Evolutionary conservation across 352 stramenopile genomes (phyloP).

Genomic region (Pythium brachiatum): DNA sequence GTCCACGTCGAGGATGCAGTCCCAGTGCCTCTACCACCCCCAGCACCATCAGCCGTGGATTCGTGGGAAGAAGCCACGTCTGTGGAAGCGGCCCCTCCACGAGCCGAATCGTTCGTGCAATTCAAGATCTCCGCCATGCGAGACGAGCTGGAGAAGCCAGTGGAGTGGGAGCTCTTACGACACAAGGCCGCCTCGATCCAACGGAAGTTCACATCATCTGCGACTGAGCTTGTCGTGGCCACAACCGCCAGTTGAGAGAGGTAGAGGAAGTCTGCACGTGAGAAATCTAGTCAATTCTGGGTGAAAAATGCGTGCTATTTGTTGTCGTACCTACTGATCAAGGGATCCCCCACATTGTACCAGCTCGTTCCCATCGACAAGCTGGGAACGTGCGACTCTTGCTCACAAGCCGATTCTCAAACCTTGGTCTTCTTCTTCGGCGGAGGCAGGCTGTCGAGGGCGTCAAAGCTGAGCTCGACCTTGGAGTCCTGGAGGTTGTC

Average conservation of each 20-base stretch:
- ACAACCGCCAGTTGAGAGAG: not conserved
- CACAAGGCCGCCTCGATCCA: slow-evolving; percentile 6
- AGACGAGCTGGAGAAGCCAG: slow-evolving; percentile 6
- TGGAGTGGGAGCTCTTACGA: not conserved
- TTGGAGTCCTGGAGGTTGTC: slow-evolving; percentile 83
- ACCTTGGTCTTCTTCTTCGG: slow-evolving; percentile 87
- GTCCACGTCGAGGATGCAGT: slow-evolving; percentile 30
- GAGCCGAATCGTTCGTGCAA: not conserved
- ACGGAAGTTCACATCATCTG: not conserved
- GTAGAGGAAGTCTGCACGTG: not conserved
- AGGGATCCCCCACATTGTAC: not conserved
- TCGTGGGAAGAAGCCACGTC: slow-evolving; percentile 6
- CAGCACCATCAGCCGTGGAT: not conserved
- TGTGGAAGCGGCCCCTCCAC: not conserved
- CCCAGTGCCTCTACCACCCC: not conserved
- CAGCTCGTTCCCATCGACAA: not conserved
- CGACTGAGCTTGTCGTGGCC: not conserved
- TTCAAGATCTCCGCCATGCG: slow-evolving; percentile 21
- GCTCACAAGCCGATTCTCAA: slow-evolving; percentile 19
- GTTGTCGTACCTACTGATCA: not conserved
- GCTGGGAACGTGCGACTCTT: not conserved
- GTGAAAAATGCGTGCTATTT: slow-evolving; percentile 3
- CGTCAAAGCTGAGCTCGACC: slow-evolving; percentile 83
- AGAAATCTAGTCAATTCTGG: not conserved
- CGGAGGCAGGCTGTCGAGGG: slow-evolving; percentile 70